Evolutionary conservation across 129 eudicot genomes (phyloP), one percentile per base, ranked within the genome.

Genomic region (Logfia minima): DNA sequence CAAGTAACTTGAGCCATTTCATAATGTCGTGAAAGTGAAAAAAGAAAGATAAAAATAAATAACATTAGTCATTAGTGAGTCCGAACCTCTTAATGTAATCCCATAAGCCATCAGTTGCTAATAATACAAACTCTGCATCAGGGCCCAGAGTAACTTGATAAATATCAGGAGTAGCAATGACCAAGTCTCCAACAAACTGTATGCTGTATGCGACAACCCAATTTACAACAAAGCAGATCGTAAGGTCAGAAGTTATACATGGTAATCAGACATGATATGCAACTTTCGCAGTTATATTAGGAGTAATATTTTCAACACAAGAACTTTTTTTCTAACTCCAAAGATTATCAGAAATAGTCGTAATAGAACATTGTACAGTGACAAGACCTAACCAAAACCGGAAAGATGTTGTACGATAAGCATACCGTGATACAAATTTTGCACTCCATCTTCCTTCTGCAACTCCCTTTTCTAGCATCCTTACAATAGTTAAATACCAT

Each of bases 41-140:
- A 26, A 26, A 26, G 29, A 72, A 58, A 22, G 0, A 22, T 48
- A 4, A 13, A 51, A n/a, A 39, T 62, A 16, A 18, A 13, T 14
- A 61, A 62, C 21, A 29, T 19, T 62, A 19, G 18, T 23, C 21
- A 29, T 19, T 62, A 19, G 18, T 23, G 8, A 71, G 77, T 43
- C 3, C 53, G 63, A 58, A 95, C 99, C 99, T 95, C 62, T 88
- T 89, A n/a, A 95, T 84, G 88, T 95, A 95, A 84, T 95, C 99
- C 99, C 99, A 95, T 77, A 95, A 89, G 61, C 99, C 99, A 88
- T 95, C 99, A 71, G 99, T 91, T 72, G 99, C 99, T 83, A 95
- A 85, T 21, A 95, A 35, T 37, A 95, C 79, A 75, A 91, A 95
- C 76, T 95, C 99, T 22, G 87, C 88, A 82, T 95, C 99, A 60